Conservation (phyloP, 2,329 filamentous ascomycete species). For the Ascochyta viciae-villosae region DNA sequence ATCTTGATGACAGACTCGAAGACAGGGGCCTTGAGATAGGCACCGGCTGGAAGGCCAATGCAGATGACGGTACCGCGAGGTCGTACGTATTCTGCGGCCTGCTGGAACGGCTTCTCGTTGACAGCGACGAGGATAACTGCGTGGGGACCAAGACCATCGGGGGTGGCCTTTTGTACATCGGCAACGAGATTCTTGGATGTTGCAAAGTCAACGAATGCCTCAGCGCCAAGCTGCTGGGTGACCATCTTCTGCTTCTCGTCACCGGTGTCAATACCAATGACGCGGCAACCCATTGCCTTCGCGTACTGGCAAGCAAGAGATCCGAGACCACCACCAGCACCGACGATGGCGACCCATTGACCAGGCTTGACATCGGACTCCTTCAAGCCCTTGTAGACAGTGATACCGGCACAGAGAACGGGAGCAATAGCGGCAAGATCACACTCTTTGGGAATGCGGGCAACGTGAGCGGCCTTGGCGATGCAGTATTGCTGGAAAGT, state of each 20-base stretch:
- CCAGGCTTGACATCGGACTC: slow-evolving; percentile 78
- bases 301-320: slow-evolving; percentile 85
- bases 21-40: slow-evolving; percentile 81
- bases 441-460: slow-evolving; percentile 78
- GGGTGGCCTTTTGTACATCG: slow-evolving; percentile 82
- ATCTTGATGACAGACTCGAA: slow-evolving; percentile 90
- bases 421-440: slow-evolving; percentile 79
- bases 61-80: slow-evolving; percentile 83
- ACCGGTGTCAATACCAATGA: slow-evolving; percentile 83
- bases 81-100: slow-evolving; percentile 87
- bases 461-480: slow-evolving; percentile 84
- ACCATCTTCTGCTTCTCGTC: slow-evolving; percentile 79
- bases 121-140: slow-evolving; percentile 88
- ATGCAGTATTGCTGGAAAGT: slow-evolving; percentile 93
- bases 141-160: slow-evolving; percentile 83
- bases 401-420: slow-evolving; percentile 84
- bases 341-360: slow-evolving; percentile 82
- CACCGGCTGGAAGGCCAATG: slow-evolving; percentile 82
- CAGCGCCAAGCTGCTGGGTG: slow-evolving; percentile 71
- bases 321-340: slow-evolving; percentile 84
- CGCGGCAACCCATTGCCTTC: slow-evolving; percentile 83
- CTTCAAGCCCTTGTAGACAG: slow-evolving; percentile 91
- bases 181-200: slow-evolving; percentile 78
- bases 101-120: slow-evolving; percentile 91
- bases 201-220: slow-evolving; percentile 80